Conservation (phyloP, 1,284 basidiomycete genomes). For the Ustilago cynodontis region DNA sequence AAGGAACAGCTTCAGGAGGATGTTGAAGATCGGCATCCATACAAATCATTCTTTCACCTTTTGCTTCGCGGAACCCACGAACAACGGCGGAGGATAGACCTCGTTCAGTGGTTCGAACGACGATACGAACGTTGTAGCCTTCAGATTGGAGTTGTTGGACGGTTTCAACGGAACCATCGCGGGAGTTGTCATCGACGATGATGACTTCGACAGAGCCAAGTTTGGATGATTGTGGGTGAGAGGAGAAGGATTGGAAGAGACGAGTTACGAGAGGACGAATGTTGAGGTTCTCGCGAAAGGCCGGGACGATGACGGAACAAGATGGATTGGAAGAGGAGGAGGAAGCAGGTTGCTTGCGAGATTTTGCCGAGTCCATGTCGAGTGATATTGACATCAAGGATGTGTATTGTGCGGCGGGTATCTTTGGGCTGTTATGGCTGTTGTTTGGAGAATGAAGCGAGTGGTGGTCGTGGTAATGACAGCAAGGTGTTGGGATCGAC, state of each 20-base stretch:
- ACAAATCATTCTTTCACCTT: conserved; percentile 72
- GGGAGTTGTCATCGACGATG: conserved; percentile 53
- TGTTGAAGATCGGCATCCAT: conserved; percentile 74
- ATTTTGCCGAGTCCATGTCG: conserved; percentile 45
- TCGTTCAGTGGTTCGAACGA: conserved; percentile 72
- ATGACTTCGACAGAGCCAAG: conserved; percentile 44
- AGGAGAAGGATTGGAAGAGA: conserved; percentile 65
- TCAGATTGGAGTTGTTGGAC: conserved; percentile 38
- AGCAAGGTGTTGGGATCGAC: too few species aligned
- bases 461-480: background rate
- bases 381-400: conserved; percentile 44
- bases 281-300: conserved; percentile 47
- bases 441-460: background rate
- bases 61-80: conserved; percentile 72
- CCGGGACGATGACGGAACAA: conserved; percentile 58
- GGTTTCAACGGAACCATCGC: conserved; percentile 46
- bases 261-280: conserved; percentile 71
- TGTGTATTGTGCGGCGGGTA: too few species aligned
- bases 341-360: conserved; percentile 19
- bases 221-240: conserved; percentile 16
- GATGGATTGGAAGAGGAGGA: conserved; percentile 13
- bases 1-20: conserved; percentile 72
- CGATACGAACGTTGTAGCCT: conserved; percentile 72
- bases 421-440: too few species aligned
- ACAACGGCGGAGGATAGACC: conserved; percentile 73